phyloP scores from a whole-genome alignment of 805 yeast species.

The Hanseniaspora opuntiae region DNA sequence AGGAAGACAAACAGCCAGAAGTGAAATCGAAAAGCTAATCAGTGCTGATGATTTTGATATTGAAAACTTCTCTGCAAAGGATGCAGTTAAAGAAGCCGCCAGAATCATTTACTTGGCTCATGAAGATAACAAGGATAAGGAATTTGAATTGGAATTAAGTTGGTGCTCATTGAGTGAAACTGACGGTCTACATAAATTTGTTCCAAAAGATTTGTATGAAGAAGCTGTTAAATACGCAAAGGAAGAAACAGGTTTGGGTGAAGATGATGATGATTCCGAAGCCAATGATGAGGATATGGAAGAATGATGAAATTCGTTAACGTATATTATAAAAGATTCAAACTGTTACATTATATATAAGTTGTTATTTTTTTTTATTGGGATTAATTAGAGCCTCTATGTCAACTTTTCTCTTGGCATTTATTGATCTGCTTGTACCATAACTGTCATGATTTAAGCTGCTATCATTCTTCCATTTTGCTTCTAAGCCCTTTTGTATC shows the following conservation, averaged over 20 bases:
- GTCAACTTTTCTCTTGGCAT: background rate
- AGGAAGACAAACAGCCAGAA: conserved; percentile 96
- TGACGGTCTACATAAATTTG: conserved; percentile 61
- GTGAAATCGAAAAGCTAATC: conserved; percentile 77
- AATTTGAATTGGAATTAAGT: conserved; percentile 83
- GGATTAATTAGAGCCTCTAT: background rate
- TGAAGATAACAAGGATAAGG: conserved; percentile 95
- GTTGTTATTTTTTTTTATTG: background rate
- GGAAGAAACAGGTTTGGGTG: conserved; percentile 36
- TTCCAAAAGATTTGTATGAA: conserved; percentile 63
- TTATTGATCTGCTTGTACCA: background rate
- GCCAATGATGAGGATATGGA: conserved; percentile 18
- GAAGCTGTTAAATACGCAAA: conserved; percentile 79
- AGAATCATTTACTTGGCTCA: conserved; percentile 86
- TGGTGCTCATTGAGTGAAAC: conserved; percentile 77
- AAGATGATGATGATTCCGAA: conserved; percentile 17
- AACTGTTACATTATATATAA: too few relatives aligned
- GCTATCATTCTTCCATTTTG: conserved; percentile 1
- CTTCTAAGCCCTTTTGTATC: background rate
- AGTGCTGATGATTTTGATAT: conserved; percentile 32
- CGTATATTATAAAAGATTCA: too few relatives aligned
- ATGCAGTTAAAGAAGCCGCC: conserved; percentile 89
- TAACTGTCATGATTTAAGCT: background rate
- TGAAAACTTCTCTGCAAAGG: conserved; percentile 42
- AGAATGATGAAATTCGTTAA: background rate